Conservation (phyloP, 164 flowering plant species). For the Annona cherimola region DNA sequence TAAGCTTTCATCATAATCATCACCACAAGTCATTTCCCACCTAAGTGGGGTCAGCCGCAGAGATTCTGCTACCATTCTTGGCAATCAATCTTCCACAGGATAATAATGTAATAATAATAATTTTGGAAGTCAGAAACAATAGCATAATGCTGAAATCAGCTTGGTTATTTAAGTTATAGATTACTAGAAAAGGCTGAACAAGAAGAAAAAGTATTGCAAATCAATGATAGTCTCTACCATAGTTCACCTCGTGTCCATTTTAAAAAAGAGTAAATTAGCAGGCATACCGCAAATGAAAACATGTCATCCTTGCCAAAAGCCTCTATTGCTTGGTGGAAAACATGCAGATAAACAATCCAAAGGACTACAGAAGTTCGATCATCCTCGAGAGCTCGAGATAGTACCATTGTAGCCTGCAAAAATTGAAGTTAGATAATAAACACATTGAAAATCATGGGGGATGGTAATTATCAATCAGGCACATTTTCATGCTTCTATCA, state of each 20-base stretch:
- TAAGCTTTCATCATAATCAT: too few species aligned
- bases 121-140: too few species aligned
- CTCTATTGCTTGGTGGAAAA: conserved; percentile 41
- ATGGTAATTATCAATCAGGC: not conserved
- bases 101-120: not conserved
- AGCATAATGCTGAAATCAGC: not conserved
- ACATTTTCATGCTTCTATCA: not conserved
- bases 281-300: conserved; percentile 70
- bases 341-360: conserved; percentile 72
- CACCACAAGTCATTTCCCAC: too few species aligned
- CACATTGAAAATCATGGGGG: not conserved
- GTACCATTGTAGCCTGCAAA: conserved; percentile 55
- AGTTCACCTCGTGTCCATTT: not conserved
- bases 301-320: conserved; percentile 64
- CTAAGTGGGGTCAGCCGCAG: too few species aligned
- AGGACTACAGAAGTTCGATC: conserved; percentile 51
- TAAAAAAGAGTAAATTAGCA: conserved; percentile 5
- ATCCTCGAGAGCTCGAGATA: conserved; percentile 69
- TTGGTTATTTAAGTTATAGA: not conserved
- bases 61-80: too few species aligned
- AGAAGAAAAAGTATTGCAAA: not conserved
- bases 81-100: not conserved
- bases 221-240: not conserved
- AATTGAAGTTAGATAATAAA: conserved; percentile 5
- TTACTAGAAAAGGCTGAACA: not conserved